These are phyloP conservation scores for Raphanus hybrid DNA, from an alignment of 441 rosid species.

Conservation along the genomic window DNA sequence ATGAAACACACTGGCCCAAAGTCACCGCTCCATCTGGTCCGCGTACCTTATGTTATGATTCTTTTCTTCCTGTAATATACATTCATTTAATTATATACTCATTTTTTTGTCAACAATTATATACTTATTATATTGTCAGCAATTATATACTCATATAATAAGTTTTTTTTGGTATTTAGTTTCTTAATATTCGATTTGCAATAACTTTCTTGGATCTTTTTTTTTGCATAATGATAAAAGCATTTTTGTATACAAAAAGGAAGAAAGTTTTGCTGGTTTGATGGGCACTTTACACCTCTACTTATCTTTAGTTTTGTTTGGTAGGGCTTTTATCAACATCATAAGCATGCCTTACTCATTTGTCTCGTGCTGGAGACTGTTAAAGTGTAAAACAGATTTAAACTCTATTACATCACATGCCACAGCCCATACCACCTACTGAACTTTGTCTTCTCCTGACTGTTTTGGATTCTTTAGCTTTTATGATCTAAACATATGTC, in stretches of 20 bases:
- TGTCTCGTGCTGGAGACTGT: slow-evolving; percentile 26
- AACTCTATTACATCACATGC: slow-evolving; percentile 39
- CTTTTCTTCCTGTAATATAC: slow-evolving; percentile 22
- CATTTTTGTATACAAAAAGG: background rate
- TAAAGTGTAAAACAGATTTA: slow-evolving; percentile 9
- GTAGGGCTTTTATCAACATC: slow-evolving; percentile 14
- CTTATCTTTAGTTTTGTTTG: slow-evolving; percentile 33
- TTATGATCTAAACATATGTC: slow-evolving; percentile 14
- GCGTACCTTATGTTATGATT: slow-evolving; percentile 26
- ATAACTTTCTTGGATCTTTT: slow-evolving; percentile 2
- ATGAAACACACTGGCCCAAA: slow-evolving; percentile 18
- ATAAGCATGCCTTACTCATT: slow-evolving; percentile 28
- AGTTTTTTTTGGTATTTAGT: background rate
- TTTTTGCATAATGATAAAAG: slow-evolving; percentile 14
- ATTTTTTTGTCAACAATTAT: too few relatives aligned
- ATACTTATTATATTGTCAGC: too few relatives aligned
- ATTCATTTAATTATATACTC: background rate
- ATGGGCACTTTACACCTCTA: slow-evolving; percentile 35
- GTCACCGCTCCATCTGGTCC: slow-evolving; percentile 39
- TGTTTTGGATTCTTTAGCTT: slow-evolving; percentile 34
- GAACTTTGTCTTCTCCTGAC: slow-evolving; percentile 40
- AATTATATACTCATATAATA: background rate
- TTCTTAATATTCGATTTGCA: slow-evolving; percentile 3
- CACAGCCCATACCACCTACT: slow-evolving; percentile 18
- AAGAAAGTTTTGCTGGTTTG: slow-evolving; percentile 27